Base-by-base conservation (phyloP, 352 stramenopile species). In the Pythium phragmiticola region DNA sequence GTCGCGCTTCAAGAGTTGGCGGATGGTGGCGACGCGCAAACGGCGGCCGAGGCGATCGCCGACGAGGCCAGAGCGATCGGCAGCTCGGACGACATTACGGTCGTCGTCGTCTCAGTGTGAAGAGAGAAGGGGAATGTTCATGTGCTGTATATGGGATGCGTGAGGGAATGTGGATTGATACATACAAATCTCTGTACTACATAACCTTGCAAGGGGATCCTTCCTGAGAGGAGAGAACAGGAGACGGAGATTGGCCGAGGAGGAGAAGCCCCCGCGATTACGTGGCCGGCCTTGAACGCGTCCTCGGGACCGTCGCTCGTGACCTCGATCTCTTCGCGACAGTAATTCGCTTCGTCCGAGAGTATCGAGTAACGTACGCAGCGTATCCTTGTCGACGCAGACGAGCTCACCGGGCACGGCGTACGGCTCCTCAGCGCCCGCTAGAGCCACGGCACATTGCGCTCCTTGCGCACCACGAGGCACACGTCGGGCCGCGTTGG, bases 291-390 rank as follows among this genome's bases (percentile, higher is more conserved):
- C 13, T 69, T 65, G 17, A 51, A 48, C 7, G 21, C 45, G 26
- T 39, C 46, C 21, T 9, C 23, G n/a, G 76, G 55, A n/a, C 75
- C 74, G 34, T 81, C 73, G 23, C 23, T 57, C 49, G 83, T 67
- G 55, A 86, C 77, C 9, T 73, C 73, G 45, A 91, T 82, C 58
- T 79, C 63, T 45, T 92, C 82, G 21, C 83, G 78, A 61, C 76
- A 42, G 50, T 95, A 92, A 37, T 83, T 90, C 16, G 76, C 73
- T 41, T 85, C 74, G 30, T 79, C 78, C 86, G 50, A 95, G 74
- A 21, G 92, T 77, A 30, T 95, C 86, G 36, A 92, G 73, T 26
- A 74, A 21, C 21, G 21, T 80, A 26, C 72, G 66, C 23, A 94
- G 47, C 12, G 66, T 72, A 42, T 86, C 77, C 4, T 63, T 53